Evolutionary conservation across 306 rosid genomes (phyloP), one percentile per base, ranked within the genome.

Genomic region (Cicer yamashitae): DNA sequence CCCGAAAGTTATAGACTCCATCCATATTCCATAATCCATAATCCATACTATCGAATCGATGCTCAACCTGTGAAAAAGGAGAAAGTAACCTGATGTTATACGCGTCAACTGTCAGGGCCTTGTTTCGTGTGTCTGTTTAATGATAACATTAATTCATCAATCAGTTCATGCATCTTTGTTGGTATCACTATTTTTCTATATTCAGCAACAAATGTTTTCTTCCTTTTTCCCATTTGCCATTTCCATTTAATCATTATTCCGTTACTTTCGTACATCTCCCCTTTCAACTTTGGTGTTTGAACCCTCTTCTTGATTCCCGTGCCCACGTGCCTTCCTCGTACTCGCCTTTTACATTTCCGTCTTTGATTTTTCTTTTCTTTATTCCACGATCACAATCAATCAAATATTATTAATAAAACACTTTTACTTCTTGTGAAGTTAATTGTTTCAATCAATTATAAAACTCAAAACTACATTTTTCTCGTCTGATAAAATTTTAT

Each of bases 291-390:
- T 13, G 74, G 71, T 34, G 10, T 34, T 41, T 22, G 77, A 7
- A 43, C 44, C 8, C 51, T 30, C 8, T 10, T 72, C 76, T 82
- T 61, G 68, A n/a, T 67, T 59, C 25, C 34, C 15, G 34, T 67
- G 67, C 67, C 72, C 82, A 74, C 82, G 86, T 78, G 82, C 34
- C 86, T n/a, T 78, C 77, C 86, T 82, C 79, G 79, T 73, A 82
- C 86, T 59, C 73, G 79, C 68, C 50, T 70, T 77, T 51, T 76
- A 14, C 59, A n/a, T 71, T 61, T 70, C 6, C 0, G 12, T 70
- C 2, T 6, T 51, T 51, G 22, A 4, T 7, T 51, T 51, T 51
- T 51, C 57, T 14, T 51, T 51, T 51, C 13, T 3, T 0, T 3
- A 51, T 51, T 51, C 18, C 18, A 51, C 10, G 0, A 7, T 51